Evolutionary conservation across 768 basidiomycete species (phyloP).

Genomic region (Russula brevipes): DNA sequence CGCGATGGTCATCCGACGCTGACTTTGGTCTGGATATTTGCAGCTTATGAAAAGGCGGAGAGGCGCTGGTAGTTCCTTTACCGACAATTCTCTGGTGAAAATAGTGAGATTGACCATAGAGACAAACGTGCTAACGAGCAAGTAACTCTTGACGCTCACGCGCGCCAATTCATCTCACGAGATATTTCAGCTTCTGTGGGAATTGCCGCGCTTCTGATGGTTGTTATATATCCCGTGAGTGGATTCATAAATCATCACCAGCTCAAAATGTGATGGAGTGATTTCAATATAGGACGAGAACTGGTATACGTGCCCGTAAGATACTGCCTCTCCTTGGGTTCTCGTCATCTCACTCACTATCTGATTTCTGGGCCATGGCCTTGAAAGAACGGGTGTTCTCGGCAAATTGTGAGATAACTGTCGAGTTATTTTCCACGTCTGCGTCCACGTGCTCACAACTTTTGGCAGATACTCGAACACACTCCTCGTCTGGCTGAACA

Average conservation of each 20-base stretch:
- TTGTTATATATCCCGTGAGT: slow-evolving; percentile 9
- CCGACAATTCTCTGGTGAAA: slow-evolving; percentile 11
- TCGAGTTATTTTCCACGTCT: too few species aligned
- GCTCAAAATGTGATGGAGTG: not conserved
- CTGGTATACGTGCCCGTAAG: slow-evolving; percentile 17
- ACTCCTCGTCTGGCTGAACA: slow-evolving; percentile 28
- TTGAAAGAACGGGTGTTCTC: not conserved
- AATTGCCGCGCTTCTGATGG: not conserved
- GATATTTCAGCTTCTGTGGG: slow-evolving; percentile 2
- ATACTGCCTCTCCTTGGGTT: too few species aligned
- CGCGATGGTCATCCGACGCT: not conserved
- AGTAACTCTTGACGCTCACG: not conserved
- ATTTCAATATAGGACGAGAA: slow-evolving; percentile 2
- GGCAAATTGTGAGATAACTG: not conserved
- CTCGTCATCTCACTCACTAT: not conserved
- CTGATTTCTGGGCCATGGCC: not conserved
- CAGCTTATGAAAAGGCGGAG: not conserved
- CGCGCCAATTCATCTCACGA: not conserved
- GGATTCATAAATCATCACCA: too few species aligned
- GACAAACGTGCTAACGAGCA: slow-evolving; percentile 26
- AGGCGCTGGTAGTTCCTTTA: not conserved
- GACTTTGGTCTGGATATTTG: not conserved
- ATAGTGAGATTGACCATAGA: slow-evolving; percentile 29
- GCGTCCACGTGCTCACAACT: not conserved
- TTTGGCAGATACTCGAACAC: slow-evolving; percentile 27